phyloP scores from a whole-genome alignment of 2,329 filamentous ascomycete species.

The Fusarium humuli region DNA sequence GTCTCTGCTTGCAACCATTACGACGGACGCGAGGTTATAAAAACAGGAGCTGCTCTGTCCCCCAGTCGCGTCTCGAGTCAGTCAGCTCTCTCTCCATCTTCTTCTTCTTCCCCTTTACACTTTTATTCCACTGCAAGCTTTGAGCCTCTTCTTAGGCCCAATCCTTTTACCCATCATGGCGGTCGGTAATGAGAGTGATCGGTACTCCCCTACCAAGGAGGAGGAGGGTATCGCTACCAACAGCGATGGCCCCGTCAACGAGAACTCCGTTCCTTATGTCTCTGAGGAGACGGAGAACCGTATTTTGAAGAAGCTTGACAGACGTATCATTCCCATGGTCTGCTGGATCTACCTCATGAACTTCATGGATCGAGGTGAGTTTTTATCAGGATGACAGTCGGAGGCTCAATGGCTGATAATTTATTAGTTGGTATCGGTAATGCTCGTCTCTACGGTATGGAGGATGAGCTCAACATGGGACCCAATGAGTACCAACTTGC shows the following conservation, averaged over 20 bases:
- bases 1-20: constrained; percentile 21
- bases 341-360: constrained; percentile 53
- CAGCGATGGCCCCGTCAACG: constrained; percentile 26
- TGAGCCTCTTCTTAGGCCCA: not conserved
- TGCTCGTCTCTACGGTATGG: constrained; percentile 61
- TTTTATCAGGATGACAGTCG: rapidly evolving
- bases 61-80: constrained; percentile 12
- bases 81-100: constrained; percentile 3
- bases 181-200: constrained; percentile 13
- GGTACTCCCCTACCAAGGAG: constrained; percentile 24
- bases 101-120: not conserved
- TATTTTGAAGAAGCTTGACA: constrained; percentile 48
- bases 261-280: constrained; percentile 31
- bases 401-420: rapidly evolving
- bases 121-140: not conserved
- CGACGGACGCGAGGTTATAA: constrained; percentile 15
- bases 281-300: constrained; percentile 38
- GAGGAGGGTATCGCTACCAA: constrained; percentile 26
- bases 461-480: constrained; percentile 67
- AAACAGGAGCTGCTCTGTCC: constrained; percentile 9
- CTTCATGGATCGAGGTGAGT: constrained; percentile 51
- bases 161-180: constrained; percentile 5
- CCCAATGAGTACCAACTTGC: constrained; percentile 68
- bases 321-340: constrained; percentile 49
- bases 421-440: constrained; percentile 75